Evolutionary conservation across 345 rosid genomes (phyloP).

Genomic region (Moricandia arvensis): DNA sequence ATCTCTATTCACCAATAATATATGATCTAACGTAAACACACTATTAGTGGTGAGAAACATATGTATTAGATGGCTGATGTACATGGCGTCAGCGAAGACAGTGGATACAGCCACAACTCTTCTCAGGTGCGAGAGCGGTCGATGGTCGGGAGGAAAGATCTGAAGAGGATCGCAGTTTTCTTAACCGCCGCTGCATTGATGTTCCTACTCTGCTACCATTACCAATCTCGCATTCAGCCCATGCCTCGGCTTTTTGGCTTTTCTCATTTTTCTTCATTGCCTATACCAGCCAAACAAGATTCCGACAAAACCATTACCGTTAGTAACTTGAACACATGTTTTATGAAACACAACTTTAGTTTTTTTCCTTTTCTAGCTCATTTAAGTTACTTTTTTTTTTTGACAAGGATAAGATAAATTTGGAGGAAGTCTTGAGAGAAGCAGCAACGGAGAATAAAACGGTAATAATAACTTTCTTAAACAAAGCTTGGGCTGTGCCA

Average conservation of each 20-base stretch:
- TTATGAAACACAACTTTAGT: neutral
- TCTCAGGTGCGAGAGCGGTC: neutral
- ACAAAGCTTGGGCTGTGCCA: constrained; percentile 53
- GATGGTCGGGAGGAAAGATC: neutral
- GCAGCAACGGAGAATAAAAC: constrained; percentile 36
- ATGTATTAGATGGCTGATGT: neutral
- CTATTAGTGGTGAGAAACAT: neutral
- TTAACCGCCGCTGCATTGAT: neutral
- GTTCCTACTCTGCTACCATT: neutral
- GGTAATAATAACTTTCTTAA: constrained; percentile 50
- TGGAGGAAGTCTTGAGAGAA: neutral
- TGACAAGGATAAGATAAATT: neutral
- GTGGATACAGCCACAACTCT: neutral
- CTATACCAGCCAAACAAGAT: neutral
- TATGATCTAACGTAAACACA: neutral
- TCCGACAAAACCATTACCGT: neutral
- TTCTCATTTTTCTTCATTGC: neutral
- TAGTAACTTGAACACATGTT: neutral
- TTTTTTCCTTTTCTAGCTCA: neutral
- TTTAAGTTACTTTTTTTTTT: neutral
- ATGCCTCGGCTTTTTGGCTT: neutral
- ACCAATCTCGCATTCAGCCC: neutral
- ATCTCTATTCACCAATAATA: neutral
- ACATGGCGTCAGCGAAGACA: neutral
- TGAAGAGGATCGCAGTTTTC: neutral